A percentile compares a stretch with the other conserved stretches of the same genome.
phyloP scores from a whole-genome alignment of 2,329 filamentous ascomycete species.

The Knufia petricola region DNA sequence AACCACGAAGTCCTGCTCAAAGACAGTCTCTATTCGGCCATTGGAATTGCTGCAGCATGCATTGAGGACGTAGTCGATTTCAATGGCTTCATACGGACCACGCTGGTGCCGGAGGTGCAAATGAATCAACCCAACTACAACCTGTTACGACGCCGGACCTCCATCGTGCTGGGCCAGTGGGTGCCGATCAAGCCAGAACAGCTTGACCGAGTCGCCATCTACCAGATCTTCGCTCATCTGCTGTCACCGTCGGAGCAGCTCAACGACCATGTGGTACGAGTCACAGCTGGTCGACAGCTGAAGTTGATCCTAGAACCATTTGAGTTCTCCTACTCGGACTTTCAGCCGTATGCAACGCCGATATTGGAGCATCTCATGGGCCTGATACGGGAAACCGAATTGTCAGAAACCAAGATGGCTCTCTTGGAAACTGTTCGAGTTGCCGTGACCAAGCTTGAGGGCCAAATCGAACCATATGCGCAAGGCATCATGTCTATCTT shows the following conservation, averaged over 20 bases:
- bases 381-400: slow-evolving; percentile 68
- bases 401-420: slow-evolving; percentile 82
- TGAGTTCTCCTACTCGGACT: slow-evolving; percentile 63
- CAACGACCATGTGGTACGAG: slow-evolving; percentile 85
- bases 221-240: slow-evolving; percentile 81
- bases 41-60: slow-evolving; percentile 74
- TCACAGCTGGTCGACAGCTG: slow-evolving; percentile 81
- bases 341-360: slow-evolving; percentile 66
- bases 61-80: slow-evolving; percentile 72
- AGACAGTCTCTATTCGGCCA: slow-evolving; percentile 87
- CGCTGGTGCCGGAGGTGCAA: slow-evolving; percentile 70
- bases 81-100: slow-evolving; percentile 64
- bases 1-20: slow-evolving; percentile 70
- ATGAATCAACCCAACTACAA: slow-evolving; percentile 59
- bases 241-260: slow-evolving; percentile 64
- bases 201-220: slow-evolving; percentile 61
- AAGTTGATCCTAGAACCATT: slow-evolving; percentile 74
- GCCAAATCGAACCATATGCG: slow-evolving; percentile 53
- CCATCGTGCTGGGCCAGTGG: slow-evolving; percentile 85
- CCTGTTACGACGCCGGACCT: slow-evolving; percentile 74
- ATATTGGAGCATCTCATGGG: slow-evolving; percentile 64
- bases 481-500: slow-evolving; percentile 74
- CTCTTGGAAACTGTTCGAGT: slow-evolving; percentile 78
- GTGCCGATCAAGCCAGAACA: slow-evolving; percentile 65
- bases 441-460: slow-evolving; percentile 71